Evolutionary conservation across 2,329 filamentous ascomycete species (phyloP).

Genomic region (Neonectria ditissima): DNA sequence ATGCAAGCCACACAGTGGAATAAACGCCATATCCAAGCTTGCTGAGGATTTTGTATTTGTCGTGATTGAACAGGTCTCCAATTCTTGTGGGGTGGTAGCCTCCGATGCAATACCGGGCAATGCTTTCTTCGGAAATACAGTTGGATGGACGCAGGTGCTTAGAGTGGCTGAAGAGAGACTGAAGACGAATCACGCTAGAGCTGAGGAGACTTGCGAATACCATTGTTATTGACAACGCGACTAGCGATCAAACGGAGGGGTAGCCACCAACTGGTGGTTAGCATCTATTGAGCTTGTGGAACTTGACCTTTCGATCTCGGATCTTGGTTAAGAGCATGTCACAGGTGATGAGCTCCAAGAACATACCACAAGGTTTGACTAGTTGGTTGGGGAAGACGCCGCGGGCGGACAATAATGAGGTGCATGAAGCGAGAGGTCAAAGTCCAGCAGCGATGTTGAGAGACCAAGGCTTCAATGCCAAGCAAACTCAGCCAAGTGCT

Average conservation of each 20-base stretch:
- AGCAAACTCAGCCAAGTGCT: neutral
- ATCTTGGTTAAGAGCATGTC: no score
- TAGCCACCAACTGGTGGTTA: no score
- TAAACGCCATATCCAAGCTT: slow-evolving; percentile 6
- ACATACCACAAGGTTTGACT: neutral
- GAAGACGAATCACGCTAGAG: neutral
- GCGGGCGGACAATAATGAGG: neutral
- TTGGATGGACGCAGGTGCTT: neutral
- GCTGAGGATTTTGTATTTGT: neutral
- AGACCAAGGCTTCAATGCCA: neutral
- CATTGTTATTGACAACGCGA: no score
- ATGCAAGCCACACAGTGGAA: neutral
- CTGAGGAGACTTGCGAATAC: no score
- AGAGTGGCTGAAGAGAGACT: neutral
- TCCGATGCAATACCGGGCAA: neutral
- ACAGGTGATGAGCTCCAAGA: neutral
- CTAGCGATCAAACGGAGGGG: no score
- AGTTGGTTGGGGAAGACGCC: neutral
- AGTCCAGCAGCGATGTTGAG: no score
- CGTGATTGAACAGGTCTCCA: neutral
- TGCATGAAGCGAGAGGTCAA: neutral
- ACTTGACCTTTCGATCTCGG: no score
- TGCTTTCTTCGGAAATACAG: neutral
- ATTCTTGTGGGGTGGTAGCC: slow-evolving; percentile 2
- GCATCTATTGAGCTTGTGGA: no score